Evolutionary conservation across 192 early-diverging fungal species (phyloP), one percentile per base, ranked within the genome.

Genomic region (Polychytrium aggregatum): DNA sequence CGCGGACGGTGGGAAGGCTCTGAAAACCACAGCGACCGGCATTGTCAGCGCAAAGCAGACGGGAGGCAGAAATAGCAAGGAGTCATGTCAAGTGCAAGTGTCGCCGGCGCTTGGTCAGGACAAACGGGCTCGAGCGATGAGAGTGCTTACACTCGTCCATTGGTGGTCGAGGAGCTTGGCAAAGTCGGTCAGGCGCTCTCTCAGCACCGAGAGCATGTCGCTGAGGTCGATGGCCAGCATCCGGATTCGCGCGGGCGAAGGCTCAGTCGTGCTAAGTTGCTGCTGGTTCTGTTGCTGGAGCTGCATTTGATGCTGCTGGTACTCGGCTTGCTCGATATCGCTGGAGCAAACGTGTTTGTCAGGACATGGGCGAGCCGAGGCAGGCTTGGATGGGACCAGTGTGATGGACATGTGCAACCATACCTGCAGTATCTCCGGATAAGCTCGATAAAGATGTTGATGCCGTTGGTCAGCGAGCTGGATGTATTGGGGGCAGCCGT

Each of bases 381-480:
- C n/a, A n/a, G n/a, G n/a, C n/a, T n/a, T n/a, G n/a, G n/a, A n/a
- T n/a, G n/a, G n/a, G n/a, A n/a, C n/a, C n/a, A n/a, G n/a, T n/a
- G n/a, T n/a, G n/a, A n/a, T n/a, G n/a, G n/a, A n/a, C n/a, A n/a
- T n/a, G n/a, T n/a, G n/a, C n/a, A n/a, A n/a, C n/a, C 28, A 18
- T 59, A 86, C 84, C 82, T 84, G 81, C 92, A 97, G 63, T 95
- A 96, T 53, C 91, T 82, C 50, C 94, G 81, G 63, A 99, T 93
- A 16, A 99, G 71, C 70, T 99, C 93, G 51, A 99, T 93, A 54
- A 99, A 85, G 48, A 99, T 92, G 43, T 82, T 87, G 27, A 95
- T 88, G 55, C 90, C 91, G 61, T 92, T 96, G 47, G 82, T 88
- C 26, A 99, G 74, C 18, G 87, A 84, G 16, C 86, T 93, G 0